Evolutionary conservation across 768 basidiomycete genomes (phyloP).

Genomic region (Panaeolus cyanescens): DNA sequence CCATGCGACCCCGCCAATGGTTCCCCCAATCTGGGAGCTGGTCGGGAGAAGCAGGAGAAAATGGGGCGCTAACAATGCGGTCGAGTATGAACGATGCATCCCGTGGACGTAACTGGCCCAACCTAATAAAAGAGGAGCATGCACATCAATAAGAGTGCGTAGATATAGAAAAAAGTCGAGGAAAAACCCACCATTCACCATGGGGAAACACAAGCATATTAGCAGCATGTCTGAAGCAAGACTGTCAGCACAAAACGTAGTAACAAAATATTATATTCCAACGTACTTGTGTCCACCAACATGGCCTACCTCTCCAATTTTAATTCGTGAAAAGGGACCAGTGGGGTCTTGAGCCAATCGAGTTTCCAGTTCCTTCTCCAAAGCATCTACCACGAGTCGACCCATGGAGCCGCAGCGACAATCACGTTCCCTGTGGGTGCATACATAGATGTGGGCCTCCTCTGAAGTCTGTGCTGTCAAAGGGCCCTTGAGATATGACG

Average conservation of each 20-base stretch:
- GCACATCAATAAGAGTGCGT: no score
- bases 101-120: constrained; percentile 59
- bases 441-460: constrained; percentile 60
- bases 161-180: not conserved
- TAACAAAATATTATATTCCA: no score
- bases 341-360: constrained; percentile 30
- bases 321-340: constrained; percentile 27
- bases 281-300: constrained; percentile 78
- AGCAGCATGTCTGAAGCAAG: constrained; percentile 56
- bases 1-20: constrained; percentile 78
- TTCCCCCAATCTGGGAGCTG: constrained; percentile 38
- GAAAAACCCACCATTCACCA: constrained; percentile 66
- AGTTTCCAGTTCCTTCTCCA: constrained; percentile 52
- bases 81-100: constrained; percentile 60
- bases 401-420: constrained; percentile 79
- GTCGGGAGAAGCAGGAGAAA: constrained; percentile 27
- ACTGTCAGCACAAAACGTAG: not conserved
- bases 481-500: constrained; percentile 24
- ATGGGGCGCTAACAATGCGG: constrained; percentile 33
- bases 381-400: constrained; percentile 50
- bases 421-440: constrained; percentile 78
- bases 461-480: constrained; percentile 7
- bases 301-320: constrained; percentile 72
- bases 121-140: no score
- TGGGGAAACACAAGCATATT: constrained; percentile 70